Evolutionary conservation across 2,329 filamentous ascomycete genomes (phyloP), one percentile per base, ranked within the genome.

Genomic region (Aspergillus glaucus): DNA sequence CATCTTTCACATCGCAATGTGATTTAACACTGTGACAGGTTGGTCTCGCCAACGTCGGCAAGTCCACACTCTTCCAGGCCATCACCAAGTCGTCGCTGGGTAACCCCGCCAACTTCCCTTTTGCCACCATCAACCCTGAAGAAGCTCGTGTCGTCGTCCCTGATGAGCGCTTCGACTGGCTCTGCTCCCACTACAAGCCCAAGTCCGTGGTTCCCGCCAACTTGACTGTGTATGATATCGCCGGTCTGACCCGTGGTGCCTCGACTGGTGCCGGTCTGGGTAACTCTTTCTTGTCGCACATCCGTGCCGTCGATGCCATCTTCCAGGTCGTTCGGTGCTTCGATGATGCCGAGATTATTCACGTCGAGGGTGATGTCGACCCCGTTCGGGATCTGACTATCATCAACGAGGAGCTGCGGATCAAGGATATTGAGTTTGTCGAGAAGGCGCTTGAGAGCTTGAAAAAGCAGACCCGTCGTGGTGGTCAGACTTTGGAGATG

Each of bases 61-160:
- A 98, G 79, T 98, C 93, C 59, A 98, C 94, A 30, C 84, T 98
- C 64, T 98, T 98, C 83, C 94, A 98, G 79, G 90, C 93, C 69
- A 96, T 98, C 75, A 98, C 93, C 69, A 97, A 96, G 80, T 95
- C 87, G 74, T 84, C 84, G 58, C 85, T 98, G 65, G 93, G 94
- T 76, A 98, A 97, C 78, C 94, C 94, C 64, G 93, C 93, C 78
- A 98, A 98, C 78, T 98, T 97, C 71, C 93, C 93, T 48, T 98
- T 95, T 79, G 93, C 93, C 68, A 98, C 93, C 64, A 98, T 98
- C 73, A 91, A 98, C 61, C 93, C 93, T 43, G 94, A 98, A 78
- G 93, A 98, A 77, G 89, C 93, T 56, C 89, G 92, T 62, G 93
- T 98, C 73, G 84, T 98, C 62, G 93, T 98, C 30, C 94, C 93